Conservation (phyloP, 2,329 filamentous ascomycete genomes). For the Beauveria caledonica region DNA sequence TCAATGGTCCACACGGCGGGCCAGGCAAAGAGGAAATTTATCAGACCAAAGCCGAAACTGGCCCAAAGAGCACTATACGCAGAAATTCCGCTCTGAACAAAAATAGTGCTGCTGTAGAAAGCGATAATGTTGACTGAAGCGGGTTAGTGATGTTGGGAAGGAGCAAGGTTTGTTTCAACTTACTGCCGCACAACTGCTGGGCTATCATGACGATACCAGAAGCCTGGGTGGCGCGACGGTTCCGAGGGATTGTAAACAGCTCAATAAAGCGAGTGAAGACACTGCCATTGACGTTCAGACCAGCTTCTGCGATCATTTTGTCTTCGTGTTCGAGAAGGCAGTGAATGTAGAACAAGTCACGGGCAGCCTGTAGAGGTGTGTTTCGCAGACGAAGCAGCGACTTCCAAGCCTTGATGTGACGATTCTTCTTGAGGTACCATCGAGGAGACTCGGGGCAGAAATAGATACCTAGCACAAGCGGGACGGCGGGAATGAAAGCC, state of each 20-base stretch:
- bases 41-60: slow-evolving; percentile 38
- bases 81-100: slow-evolving; percentile 32
- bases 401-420: slow-evolving; percentile 44
- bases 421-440: slow-evolving; percentile 57
- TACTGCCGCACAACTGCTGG: slow-evolving; percentile 52
- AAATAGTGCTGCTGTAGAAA: slow-evolving; percentile 41
- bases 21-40: slow-evolving; percentile 57
- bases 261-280: slow-evolving; percentile 43
- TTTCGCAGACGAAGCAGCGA: slow-evolving; percentile 51
- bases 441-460: slow-evolving; percentile 58
- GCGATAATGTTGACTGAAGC: slow-evolving; percentile 37
- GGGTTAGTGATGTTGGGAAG: neutral
- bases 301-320: slow-evolving; percentile 19
- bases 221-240: slow-evolving; percentile 55
- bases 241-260: slow-evolving; percentile 48
- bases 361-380: slow-evolving; percentile 49
- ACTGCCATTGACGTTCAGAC: slow-evolving; percentile 33
- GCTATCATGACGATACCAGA: slow-evolving; percentile 61
- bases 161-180: slow-evolving; percentile 5
- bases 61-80: slow-evolving; percentile 31
- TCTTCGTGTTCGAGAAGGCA: slow-evolving; percentile 26
- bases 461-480: slow-evolving; percentile 47
- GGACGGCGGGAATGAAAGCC: slow-evolving; percentile 56
- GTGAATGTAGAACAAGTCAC: slow-evolving; percentile 56
- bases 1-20: slow-evolving; percentile 58